phyloP scores from a whole-genome alignment of 2,329 filamentous ascomycete genomes.

The Fusarium sp. region DNA sequence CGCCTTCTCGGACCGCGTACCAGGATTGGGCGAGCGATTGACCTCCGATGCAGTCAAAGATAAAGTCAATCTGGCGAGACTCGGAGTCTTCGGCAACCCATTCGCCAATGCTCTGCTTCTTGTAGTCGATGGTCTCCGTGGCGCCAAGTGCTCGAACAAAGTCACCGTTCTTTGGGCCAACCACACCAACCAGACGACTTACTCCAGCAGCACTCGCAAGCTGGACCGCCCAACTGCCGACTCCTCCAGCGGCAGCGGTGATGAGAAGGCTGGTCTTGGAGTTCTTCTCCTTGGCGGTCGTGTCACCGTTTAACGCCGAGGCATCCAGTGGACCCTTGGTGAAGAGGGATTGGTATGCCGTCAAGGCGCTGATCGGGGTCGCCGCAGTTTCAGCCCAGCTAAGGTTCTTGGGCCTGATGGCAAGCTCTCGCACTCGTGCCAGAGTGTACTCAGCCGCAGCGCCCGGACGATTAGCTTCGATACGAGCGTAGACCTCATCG shows the following conservation, averaged over 20 bases:
- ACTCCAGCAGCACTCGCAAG: slow-evolving; percentile 21
- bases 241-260: slow-evolving; percentile 20
- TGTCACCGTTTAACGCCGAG: not conserved
- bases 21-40: slow-evolving; percentile 15
- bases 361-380: slow-evolving; percentile 54
- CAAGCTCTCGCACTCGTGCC: slow-evolving; percentile 46
- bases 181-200: not conserved
- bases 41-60: slow-evolving; percentile 32
- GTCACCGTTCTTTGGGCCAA: slow-evolving; percentile 9
- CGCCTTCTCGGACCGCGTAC: slow-evolving; percentile 26
- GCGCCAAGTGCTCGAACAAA: slow-evolving; percentile 18
- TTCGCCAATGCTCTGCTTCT: slow-evolving; percentile 12
- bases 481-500: slow-evolving; percentile 30
- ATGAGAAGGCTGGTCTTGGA: slow-evolving; percentile 9
- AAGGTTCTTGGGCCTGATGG: slow-evolving; percentile 48
- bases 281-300: not conserved
- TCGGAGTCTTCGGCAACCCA: slow-evolving; percentile 14
- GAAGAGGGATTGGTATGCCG: slow-evolving; percentile 53
- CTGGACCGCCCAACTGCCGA: slow-evolving; percentile 30
- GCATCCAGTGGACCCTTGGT: slow-evolving; percentile 29
- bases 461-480: slow-evolving; percentile 24
- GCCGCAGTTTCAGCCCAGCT: slow-evolving; percentile 51
- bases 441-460: slow-evolving; percentile 22
- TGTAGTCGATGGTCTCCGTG: slow-evolving; percentile 27
- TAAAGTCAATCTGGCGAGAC: slow-evolving; percentile 19